Evolutionary conservation across 2,329 filamentous ascomycete species (phyloP).

Genomic region (Ceratocystis ficicola): DNA sequence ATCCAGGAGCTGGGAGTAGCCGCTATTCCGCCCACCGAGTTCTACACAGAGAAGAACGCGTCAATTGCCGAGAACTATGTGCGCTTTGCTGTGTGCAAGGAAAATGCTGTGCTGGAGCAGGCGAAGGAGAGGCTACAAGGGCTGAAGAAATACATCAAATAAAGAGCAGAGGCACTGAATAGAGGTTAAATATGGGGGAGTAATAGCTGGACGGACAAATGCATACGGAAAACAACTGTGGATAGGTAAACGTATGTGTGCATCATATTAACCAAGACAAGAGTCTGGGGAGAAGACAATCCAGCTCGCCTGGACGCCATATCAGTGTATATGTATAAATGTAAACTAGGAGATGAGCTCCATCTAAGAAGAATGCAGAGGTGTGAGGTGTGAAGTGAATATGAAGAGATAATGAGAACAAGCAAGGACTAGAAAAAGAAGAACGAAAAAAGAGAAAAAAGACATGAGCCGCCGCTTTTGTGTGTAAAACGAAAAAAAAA

Average conservation of each 20-base stretch:
- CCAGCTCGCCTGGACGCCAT: neutral
- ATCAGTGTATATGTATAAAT: neutral
- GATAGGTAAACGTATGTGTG: neutral
- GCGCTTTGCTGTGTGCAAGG: constrained; percentile 91
- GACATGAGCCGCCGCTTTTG: neutral
- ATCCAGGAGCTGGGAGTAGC: constrained; percentile 95
- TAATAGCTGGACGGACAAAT: neutral
- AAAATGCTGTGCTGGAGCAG: constrained; percentile 68
- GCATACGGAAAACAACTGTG: neutral
- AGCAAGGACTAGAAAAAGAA: neutral
- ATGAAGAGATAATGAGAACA: constrained; percentile 7
- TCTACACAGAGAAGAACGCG: constrained; percentile 77
- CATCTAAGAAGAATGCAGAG: constrained; percentile 7
- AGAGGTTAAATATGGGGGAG: neutral
- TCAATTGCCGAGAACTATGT: constrained; percentile 86
- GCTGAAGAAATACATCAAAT: constrained; percentile 55
- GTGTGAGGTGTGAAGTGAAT: neutral
- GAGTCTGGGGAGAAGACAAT: neutral
- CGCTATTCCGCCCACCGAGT: constrained; percentile 91
- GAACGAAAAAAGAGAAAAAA: too few species aligned
- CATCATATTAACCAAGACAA: neutral
- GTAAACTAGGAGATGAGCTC: neutral
- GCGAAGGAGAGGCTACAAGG: constrained; percentile 65
- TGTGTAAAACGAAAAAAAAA: neutral
- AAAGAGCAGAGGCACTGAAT: neutral